Base-by-base conservation (phyloP, 257 asterid genomes). In the Nicotiana obtusifolia region DNA sequence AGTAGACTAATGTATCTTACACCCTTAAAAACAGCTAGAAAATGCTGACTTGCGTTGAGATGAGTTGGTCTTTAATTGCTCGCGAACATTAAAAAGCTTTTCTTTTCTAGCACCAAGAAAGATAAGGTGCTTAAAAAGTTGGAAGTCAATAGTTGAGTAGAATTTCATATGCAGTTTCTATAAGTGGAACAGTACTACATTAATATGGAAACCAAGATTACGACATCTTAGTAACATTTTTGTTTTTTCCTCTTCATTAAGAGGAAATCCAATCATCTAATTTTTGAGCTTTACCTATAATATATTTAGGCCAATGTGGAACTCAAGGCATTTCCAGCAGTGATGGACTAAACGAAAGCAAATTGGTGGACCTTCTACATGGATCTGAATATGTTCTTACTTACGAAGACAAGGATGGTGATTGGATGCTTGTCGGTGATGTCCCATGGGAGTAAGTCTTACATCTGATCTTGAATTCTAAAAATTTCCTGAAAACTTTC, bases 391-490 rank as follows among this genome's bases (percentile, higher is more conserved):
- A 90, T 71, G 98, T 91, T 64, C 94, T 95, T 54, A 87, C 97
- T 81, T 94, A 91, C 68, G 97, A 94, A 87, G 98, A 94, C 87
- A 93, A 94, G 91, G 98, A 94, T 88, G 94, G 97, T 49, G 98
- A 94, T 78, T 94, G 97, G 97, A 94, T 94, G 98, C 97, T 94
- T 89, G 97, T 94, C 80, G 98, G 97, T 71, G 98, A 94, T 85
- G 97, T 94, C 31, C 98, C 98, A 28, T 94, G 98, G 98, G 92
- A 87, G 97, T 93, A 88, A 90, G 97, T 84, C 9, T 78, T 3
- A 11, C 19, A 67, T 68, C 35, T 20, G 31, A 17, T 37, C 49
- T 64, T 10, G 52, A 49, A 16, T 20, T 10, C 16, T 1, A 2
- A 61, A 57, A 7, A 0, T 31, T 13, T 31, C 11, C 24, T 4